A percentile compares a stretch with the other conserved stretches of the same genome.
These are phyloP conservation scores for Coffea canephora DNA, from an alignment of 257 asterid species.

Conservation along the genomic window DNA sequence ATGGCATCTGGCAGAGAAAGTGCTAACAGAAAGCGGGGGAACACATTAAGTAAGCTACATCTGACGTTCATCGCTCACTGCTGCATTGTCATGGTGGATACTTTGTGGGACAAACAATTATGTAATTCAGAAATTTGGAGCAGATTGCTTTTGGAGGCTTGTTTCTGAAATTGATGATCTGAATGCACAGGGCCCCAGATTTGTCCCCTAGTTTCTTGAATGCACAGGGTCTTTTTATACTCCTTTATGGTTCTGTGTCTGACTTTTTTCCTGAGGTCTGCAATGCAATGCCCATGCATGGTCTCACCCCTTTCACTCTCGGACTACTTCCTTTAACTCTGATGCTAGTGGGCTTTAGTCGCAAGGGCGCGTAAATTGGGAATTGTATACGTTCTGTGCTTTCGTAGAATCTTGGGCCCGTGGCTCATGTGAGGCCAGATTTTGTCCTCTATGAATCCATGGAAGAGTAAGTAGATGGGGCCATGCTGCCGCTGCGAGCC, in stretches of 20 bases:
- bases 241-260: too few relatives aligned
- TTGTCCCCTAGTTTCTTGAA: neutral
- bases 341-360: too few relatives aligned
- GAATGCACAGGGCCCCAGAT: too few relatives aligned
- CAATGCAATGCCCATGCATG: too few relatives aligned
- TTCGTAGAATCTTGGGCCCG: neutral
- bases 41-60: slow-evolving; percentile 7
- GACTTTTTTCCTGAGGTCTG: too few relatives aligned
- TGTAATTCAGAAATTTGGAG: neutral
- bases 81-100: neutral
- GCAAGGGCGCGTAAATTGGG: too few relatives aligned
- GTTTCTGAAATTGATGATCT: neutral
- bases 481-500: too few relatives aligned
- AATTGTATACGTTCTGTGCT: neutral
- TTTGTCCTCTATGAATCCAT: too few relatives aligned
- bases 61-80: neutral
- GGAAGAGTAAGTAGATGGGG: too few relatives aligned
- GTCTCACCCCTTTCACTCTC: too few relatives aligned
- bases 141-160: neutral
- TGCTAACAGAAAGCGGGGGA: slow-evolving; percentile 35
- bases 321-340: too few relatives aligned
- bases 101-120: neutral
- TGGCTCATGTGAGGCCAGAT: neutral
- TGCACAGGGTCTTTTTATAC: neutral
- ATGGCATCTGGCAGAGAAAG: slow-evolving; percentile 30